Evolutionary conservation across 345 rosid genomes (phyloP).

Genomic region (Syzygium oleosum): DNA sequence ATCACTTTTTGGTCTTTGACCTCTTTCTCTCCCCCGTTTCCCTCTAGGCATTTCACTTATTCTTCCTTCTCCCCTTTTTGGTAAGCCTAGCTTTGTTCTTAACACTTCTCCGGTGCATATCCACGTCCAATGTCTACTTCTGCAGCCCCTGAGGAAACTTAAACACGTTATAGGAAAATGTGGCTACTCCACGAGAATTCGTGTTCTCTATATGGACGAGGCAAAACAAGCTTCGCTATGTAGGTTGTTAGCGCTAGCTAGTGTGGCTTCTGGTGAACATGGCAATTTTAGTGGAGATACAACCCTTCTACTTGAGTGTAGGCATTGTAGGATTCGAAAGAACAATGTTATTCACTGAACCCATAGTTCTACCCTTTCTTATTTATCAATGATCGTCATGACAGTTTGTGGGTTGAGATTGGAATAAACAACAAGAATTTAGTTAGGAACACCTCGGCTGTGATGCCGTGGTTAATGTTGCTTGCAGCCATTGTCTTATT

Average conservation of each 20-base stretch:
- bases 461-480: neutral
- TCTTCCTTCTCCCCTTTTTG: accelerated
- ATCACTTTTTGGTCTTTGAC: neutral
- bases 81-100: accelerated
- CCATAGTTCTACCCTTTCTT: neutral
- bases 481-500: neutral
- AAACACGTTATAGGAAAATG: neutral
- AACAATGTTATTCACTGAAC: neutral
- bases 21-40: neutral
- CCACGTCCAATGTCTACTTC: neutral
- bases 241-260: neutral
- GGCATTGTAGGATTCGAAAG: neutral
- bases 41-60: accelerated
- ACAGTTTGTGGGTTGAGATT: neutral
- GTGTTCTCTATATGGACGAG: neutral
- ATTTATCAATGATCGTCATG: neutral
- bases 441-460: neutral
- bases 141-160: neutral
- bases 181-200: neutral
- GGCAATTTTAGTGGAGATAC: neutral
- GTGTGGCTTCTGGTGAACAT: neutral
- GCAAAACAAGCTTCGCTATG: neutral
- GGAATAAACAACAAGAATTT: neutral
- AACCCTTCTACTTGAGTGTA: neutral
- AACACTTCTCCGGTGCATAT: accelerated